Percentiles rank a stretch among this genome's conserved stretches.
Conservation (phyloP, 306 rosid genomes). For the Amphicarpaea edgeworthii region DNA sequence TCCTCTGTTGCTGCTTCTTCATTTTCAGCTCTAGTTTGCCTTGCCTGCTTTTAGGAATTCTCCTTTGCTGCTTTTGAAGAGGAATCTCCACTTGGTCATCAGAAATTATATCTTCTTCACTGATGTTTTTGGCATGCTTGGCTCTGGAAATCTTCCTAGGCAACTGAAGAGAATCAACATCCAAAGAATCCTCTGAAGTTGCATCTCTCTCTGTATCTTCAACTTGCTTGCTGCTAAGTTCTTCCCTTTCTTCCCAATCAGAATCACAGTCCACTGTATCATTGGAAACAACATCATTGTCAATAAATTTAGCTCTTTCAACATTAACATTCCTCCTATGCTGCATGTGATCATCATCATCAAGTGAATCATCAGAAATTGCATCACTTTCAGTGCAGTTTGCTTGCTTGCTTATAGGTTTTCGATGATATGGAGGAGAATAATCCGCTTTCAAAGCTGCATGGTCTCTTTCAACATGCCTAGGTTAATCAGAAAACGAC, state of each 20-base stretch:
- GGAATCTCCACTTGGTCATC: constrained; percentile 39
- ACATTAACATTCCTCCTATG: constrained; percentile 32
- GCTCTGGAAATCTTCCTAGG: constrained; percentile 38
- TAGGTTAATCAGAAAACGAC: constrained; percentile 33
- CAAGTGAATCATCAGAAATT: constrained; percentile 50
- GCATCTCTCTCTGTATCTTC: constrained; percentile 52
- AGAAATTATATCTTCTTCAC: constrained; percentile 29
- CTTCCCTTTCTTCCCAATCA: constrained; percentile 59
- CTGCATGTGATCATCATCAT: constrained; percentile 43
- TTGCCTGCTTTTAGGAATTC: constrained; percentile 42
- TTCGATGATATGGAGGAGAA: constrained; percentile 46
- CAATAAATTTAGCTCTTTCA: constrained; percentile 37
- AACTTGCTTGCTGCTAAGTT: constrained; percentile 57
- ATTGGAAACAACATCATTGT: constrained; percentile 52
- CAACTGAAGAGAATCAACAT: constrained; percentile 42
- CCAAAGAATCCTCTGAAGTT: constrained; percentile 48
- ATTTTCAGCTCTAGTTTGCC: constrained; percentile 45
- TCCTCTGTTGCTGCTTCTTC: constrained; percentile 54
- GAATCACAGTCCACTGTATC: constrained; percentile 57
- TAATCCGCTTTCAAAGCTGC: constrained; percentile 48
- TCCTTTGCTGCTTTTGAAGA: constrained; percentile 41
- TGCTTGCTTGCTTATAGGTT: constrained; percentile 40
- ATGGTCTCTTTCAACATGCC: constrained; percentile 52
- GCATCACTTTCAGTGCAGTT: constrained; percentile 49
- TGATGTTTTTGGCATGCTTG: constrained; percentile 34